These are phyloP conservation scores for Crucibulum laeve DNA, from an alignment of 768 basidiomycete species.

Conservation along the genomic window DNA sequence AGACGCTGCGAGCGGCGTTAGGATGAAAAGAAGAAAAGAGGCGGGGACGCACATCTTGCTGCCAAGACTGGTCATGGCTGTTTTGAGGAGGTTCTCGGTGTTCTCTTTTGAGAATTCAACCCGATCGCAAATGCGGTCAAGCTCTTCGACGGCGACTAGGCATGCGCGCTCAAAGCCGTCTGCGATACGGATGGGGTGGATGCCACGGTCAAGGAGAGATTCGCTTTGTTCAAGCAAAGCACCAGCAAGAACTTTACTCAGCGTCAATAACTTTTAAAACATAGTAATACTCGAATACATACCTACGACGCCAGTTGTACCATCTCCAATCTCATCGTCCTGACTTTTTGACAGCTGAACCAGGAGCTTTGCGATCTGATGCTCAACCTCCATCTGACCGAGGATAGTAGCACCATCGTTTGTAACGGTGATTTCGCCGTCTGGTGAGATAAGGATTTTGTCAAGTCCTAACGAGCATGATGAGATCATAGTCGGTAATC, in stretches of 20 bases:
- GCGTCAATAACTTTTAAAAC: conserved; percentile 3
- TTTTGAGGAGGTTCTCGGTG: conserved; percentile 86
- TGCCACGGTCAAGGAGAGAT: conserved; percentile 95
- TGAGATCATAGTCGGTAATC: conserved; percentile 2
- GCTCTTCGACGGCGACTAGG: conserved; percentile 80
- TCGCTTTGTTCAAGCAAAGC: conserved; percentile 94
- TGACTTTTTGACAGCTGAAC: conserved; percentile 97
- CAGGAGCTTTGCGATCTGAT: conserved; percentile 97
- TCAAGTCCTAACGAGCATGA: conserved; percentile 63
- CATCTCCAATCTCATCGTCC: conserved; percentile 99
- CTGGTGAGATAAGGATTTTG: conserved; percentile 92
- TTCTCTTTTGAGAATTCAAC: conserved; percentile 81
- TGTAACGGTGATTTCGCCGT: conserved; percentile 98
- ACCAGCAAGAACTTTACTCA: conserved; percentile 81
- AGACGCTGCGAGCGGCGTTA: conserved; percentile 58
- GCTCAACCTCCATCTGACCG: conserved; percentile 98
- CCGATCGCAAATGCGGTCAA: conserved; percentile 87
- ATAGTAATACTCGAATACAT: conserved; percentile 29
- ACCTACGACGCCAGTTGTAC: conserved; percentile 99
- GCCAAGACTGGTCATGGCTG: conserved; percentile 93
- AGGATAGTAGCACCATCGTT: conserved; percentile 99
- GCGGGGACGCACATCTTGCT: conserved; percentile 84
- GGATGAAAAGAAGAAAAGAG: conserved; percentile 1
- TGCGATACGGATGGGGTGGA: conserved; percentile 98
- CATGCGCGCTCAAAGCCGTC: conserved; percentile 98